phyloP scores from a whole-genome alignment of 169 alveolate genomes.

The Plasmodium adleri region DNA sequence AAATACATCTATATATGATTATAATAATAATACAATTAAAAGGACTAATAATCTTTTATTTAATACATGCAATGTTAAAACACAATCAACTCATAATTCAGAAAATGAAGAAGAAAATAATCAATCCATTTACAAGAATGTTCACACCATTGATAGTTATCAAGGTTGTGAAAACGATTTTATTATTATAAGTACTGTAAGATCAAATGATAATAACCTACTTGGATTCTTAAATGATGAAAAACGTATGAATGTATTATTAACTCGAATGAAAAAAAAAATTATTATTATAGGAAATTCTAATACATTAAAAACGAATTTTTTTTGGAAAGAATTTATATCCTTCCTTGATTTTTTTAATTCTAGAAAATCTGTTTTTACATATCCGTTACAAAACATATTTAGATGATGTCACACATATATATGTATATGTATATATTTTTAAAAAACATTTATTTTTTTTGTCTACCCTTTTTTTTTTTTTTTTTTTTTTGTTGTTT shows the following conservation, averaged over 20 bases:
- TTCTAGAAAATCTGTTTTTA: conserved; percentile 53
- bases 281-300: conserved; percentile 73
- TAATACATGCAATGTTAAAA: neutral
- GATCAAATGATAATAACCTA: conserved; percentile 57
- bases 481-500: neutral
- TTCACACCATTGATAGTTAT: conserved; percentile 71
- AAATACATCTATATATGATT: neutral
- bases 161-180: conserved; percentile 73
- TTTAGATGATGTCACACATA: neutral
- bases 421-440: neutral
- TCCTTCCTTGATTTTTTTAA: conserved; percentile 65
- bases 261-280: conserved; percentile 68
- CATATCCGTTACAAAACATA: conserved; percentile 18
- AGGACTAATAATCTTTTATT: neutral
- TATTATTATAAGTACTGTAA: conserved; percentile 67
- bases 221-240: conserved; percentile 68
- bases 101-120: neutral
- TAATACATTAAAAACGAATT: conserved; percentile 49
- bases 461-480: neutral
- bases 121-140: conserved; percentile 23
- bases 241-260: conserved; percentile 63
- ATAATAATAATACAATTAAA: neutral
- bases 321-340: conserved; percentile 70
- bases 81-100: neutral
- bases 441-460: neutral